phyloP scores from a whole-genome alignment of 345 rosid genomes.

The Noccaea bulbosa region DNA sequence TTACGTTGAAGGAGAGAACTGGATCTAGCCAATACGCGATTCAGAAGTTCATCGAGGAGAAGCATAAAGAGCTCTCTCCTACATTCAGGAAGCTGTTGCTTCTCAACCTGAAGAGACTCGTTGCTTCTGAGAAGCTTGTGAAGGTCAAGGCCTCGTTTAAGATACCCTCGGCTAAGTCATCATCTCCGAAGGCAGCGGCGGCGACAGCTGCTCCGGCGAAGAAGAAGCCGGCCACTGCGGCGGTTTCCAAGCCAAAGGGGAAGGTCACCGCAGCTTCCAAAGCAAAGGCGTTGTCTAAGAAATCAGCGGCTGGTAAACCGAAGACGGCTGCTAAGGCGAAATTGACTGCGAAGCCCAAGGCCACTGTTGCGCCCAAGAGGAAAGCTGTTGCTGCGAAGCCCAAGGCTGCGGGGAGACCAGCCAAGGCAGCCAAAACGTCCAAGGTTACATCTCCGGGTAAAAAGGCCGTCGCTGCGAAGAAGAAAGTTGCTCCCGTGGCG shows the following conservation, averaged over 20 bases:
- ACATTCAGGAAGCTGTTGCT: slow-evolving; percentile 69
- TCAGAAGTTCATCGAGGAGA: slow-evolving; percentile 77
- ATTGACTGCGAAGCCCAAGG: slow-evolving; percentile 33
- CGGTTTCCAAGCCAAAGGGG: slow-evolving; percentile 47
- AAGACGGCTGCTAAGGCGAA: slow-evolving; percentile 48
- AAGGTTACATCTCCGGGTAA: slow-evolving; percentile 64
- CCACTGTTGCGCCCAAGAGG: slow-evolving; percentile 36
- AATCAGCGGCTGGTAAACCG: slow-evolving; percentile 41
- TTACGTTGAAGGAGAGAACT: slow-evolving; percentile 72
- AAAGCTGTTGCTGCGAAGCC: slow-evolving; percentile 56
- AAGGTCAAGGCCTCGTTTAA: slow-evolving; percentile 83
- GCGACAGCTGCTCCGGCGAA: slow-evolving; percentile 33
- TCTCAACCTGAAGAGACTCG: slow-evolving; percentile 68
- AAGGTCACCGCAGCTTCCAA: slow-evolving; percentile 35
- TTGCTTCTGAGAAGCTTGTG: slow-evolving; percentile 63
- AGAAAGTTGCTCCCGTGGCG: slow-evolving; percentile 47
- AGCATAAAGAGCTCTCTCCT: slow-evolving; percentile 61
- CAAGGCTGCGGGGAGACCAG: slow-evolving; percentile 54
- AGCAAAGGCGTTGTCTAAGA: slow-evolving; percentile 26
- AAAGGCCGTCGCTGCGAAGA: slow-evolving; percentile 49
- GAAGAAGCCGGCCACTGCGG: slow-evolving; percentile 26
- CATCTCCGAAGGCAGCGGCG: slow-evolving; percentile 29
- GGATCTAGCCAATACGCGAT: slow-evolving; percentile 94
- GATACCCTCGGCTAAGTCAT: slow-evolving; percentile 49
- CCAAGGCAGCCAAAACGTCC: slow-evolving; percentile 61